phyloP scores from a whole-genome alignment of 306 rosid genomes.

The Cercis canadensis region DNA sequence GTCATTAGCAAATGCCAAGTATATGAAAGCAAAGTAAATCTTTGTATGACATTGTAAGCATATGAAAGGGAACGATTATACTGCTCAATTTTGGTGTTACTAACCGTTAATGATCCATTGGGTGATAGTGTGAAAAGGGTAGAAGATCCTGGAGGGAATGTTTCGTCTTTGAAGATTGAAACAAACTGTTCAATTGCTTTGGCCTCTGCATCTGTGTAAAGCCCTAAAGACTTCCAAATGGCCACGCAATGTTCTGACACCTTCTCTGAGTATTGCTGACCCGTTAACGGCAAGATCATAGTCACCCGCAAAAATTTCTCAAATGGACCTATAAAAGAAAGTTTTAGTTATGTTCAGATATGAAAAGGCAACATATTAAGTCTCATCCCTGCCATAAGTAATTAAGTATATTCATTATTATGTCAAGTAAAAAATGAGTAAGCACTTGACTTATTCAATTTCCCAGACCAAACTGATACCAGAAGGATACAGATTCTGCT shows the following conservation, averaged over 20 bases:
- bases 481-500: too few species aligned
- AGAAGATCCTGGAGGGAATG: constrained; percentile 68
- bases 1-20: too few species aligned
- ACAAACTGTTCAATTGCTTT: constrained; percentile 61
- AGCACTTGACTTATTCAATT: too few species aligned
- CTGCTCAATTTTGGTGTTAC: constrained; percentile 8
- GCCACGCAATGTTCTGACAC: constrained; percentile 70
- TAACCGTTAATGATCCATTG: constrained; percentile 59
- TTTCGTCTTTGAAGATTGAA: constrained; percentile 53
- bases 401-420: too few species aligned
- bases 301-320: constrained; percentile 68
- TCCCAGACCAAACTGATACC: too few species aligned
- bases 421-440: too few species aligned
- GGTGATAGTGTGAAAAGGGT: constrained; percentile 69
- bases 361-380: too few species aligned
- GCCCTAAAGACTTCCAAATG: constrained; percentile 66
- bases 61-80: too few species aligned
- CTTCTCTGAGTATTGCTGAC: constrained; percentile 62
- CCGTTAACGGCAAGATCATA: constrained; percentile 54
- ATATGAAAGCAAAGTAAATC: too few species aligned
- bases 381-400: too few species aligned
- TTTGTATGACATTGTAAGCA: too few species aligned
- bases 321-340: constrained; percentile 54
- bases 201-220: constrained; percentile 70
- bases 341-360: too few species aligned